These are phyloP conservation scores for Ceratocystis huliohia DNA, from an alignment of 2,329 filamentous ascomycete genomes.

Conservation along the genomic window DNA sequence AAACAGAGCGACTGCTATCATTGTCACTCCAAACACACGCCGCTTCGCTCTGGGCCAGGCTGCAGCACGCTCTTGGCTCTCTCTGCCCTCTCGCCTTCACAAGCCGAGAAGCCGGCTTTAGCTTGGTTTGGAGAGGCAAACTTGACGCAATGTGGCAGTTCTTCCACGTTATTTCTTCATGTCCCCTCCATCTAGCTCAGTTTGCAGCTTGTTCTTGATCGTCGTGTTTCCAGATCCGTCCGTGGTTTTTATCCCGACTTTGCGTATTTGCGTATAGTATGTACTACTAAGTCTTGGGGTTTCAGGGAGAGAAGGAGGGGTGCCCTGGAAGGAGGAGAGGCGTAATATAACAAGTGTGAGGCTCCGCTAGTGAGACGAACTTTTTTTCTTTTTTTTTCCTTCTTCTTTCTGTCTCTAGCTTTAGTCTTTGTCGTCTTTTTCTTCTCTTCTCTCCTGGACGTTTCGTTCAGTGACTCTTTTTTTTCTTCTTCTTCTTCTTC, in stretches of 20 bases:
- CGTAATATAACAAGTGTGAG: background rate
- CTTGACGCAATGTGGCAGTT: no score
- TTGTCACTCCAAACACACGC: no score
- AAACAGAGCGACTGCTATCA: background rate
- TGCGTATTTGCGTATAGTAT: background rate
- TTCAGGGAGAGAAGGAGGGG: background rate
- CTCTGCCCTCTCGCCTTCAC: no score
- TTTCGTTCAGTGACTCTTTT: background rate
- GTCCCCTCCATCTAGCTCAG: no score
- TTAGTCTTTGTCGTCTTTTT: background rate
- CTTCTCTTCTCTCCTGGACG: no score
- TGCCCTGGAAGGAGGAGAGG: background rate
- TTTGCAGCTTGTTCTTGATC: background rate
- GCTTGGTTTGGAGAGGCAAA: no score
- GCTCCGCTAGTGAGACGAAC: background rate
- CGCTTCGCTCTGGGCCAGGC: no score
- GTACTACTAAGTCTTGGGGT: background rate
- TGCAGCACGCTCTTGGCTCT: no score
- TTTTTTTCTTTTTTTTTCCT: background rate
- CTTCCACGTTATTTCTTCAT: no score
- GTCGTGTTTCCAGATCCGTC: conserved; percentile 4
- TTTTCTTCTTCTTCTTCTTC: conserved; percentile 1
- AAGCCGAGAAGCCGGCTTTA: no score
- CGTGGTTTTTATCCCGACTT: background rate
- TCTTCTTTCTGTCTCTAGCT: background rate